Percentiles rank a stretch among this genome's conserved stretches.
Evolutionary conservation across 177 flowering plant genomes (phyloP).

Genomic region (Vitis hybrid): DNA sequence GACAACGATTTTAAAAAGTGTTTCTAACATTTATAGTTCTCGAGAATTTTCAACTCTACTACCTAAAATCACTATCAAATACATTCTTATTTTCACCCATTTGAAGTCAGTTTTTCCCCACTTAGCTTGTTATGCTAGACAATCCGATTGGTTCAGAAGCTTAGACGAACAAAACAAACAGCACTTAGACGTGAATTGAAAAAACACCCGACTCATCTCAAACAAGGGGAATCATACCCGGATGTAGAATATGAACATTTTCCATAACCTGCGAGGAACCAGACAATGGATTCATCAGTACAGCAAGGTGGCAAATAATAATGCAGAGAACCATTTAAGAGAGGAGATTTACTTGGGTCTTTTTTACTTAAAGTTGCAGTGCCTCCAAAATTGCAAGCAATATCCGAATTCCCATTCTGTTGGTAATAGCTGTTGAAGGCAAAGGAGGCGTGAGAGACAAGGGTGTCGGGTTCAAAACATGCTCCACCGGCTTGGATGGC

Average conservation of each 20-base stretch:
- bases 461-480: slow-evolving; percentile 75
- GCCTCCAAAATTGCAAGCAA: slow-evolving; percentile 96
- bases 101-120: too few species aligned
- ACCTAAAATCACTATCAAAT: too few species aligned
- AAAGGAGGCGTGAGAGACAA: slow-evolving; percentile 84
- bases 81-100: too few species aligned
- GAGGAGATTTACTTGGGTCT: slow-evolving; percentile 61
- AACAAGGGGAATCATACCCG: slow-evolving; percentile 38
- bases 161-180: too few species aligned
- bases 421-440: slow-evolving; percentile 92
- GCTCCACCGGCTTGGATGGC: slow-evolving; percentile 56
- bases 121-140: too few species aligned
- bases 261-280: slow-evolving; percentile 56
- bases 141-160: too few species aligned
- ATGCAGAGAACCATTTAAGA: neutral
- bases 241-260: slow-evolving; percentile 55
- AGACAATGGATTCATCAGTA: neutral
- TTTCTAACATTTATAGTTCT: too few species aligned
- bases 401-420: slow-evolving; percentile 74
- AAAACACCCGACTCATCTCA: too few species aligned
- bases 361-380: slow-evolving; percentile 54
- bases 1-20: too few species aligned
- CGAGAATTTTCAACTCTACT: too few species aligned
- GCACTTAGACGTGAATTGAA: too few species aligned
- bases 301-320: neutral